Evolutionary conservation across 2,329 filamentous ascomycete genomes (phyloP).

Genomic region (Beauveria rudraprayagi): DNA sequence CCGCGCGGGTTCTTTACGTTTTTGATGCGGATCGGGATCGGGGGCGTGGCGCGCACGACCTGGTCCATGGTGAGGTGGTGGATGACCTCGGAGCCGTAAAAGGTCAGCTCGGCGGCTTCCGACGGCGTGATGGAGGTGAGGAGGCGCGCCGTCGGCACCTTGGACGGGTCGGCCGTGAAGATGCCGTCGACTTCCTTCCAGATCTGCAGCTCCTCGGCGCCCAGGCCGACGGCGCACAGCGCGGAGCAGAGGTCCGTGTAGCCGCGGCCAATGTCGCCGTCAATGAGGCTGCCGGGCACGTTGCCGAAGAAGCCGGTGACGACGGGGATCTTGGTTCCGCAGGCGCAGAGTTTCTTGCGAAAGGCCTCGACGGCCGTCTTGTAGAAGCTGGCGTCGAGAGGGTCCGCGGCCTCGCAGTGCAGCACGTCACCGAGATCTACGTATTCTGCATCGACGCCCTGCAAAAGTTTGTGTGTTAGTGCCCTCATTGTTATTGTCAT

Average conservation of each 20-base stretch:
- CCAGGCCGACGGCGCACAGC: conserved; percentile 79
- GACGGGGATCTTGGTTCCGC: conserved; percentile 62
- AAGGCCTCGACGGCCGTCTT: conserved; percentile 53
- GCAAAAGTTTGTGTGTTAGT: conserved; percentile 19
- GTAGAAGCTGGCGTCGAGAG: conserved; percentile 63
- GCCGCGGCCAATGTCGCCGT: conserved; percentile 81
- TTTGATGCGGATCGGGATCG: conserved; percentile 82
- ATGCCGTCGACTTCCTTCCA: conserved; percentile 99
- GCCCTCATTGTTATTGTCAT: not conserved
- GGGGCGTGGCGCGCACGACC: conserved; percentile 68
- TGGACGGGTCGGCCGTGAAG: conserved; percentile 75
- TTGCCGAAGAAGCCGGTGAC: conserved; percentile 93
- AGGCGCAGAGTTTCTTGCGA: conserved; percentile 55
- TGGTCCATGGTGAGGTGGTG: conserved; percentile 99
- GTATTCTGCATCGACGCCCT: conserved; percentile 78
- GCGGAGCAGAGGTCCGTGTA: conserved; percentile 97
- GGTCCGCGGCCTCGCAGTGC: conserved; percentile 52
- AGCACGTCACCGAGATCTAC: conserved; percentile 82
- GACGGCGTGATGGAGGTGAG: conserved; percentile 82
- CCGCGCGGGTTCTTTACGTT: conserved; percentile 83
- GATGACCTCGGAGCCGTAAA: conserved; percentile 92
- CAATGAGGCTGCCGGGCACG: conserved; percentile 82
- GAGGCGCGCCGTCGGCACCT: conserved; percentile 89
- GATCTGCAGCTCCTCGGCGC: conserved; percentile 83
- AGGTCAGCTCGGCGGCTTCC: conserved; percentile 92